A percentile compares a stretch with the other conserved stretches of the same genome.
phyloP scores from a whole-genome alignment of 495 filamentous ascomycete genomes.

The Neurospora cerealis region DNA sequence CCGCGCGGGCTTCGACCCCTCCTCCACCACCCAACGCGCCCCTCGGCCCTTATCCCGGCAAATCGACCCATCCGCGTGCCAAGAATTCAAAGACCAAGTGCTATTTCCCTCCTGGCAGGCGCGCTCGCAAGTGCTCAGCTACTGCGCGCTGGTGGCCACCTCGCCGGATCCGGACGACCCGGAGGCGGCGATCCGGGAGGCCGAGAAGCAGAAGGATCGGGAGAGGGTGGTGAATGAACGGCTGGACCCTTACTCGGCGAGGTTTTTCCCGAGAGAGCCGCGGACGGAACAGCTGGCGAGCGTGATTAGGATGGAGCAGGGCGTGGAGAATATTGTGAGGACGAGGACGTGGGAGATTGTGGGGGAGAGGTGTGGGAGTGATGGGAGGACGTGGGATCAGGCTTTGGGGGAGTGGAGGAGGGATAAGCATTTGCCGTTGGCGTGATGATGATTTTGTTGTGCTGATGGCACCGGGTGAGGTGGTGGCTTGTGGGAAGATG shows the following conservation, averaged over 20 bases:
- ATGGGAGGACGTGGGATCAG: constrained; percentile 46
- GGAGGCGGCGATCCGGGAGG: constrained; percentile 56
- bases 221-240: constrained; percentile 80
- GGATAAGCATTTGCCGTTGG: not conserved
- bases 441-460: not conserved
- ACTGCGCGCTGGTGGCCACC: constrained; percentile 83
- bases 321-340: constrained; percentile 81
- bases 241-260: constrained; percentile 81
- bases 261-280: constrained; percentile 75
- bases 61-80: constrained; percentile 54
- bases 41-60: constrained; percentile 42
- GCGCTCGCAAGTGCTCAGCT: constrained; percentile 75
- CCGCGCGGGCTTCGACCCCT: constrained; percentile 62
- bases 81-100: constrained; percentile 63
- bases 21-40: constrained; percentile 51
- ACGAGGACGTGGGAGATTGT: constrained; percentile 74
- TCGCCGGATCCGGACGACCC: constrained; percentile 84
- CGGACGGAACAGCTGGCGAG: constrained; percentile 73
- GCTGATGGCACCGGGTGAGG: too few species aligned
- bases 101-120: constrained; percentile 84
- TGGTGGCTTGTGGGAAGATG: not conserved
- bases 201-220: constrained; percentile 57
- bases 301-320: constrained; percentile 71
- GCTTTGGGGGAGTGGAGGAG: constrained; percentile 44
- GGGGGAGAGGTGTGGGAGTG: constrained; percentile 58